Conservation (phyloP, 805 yeast species). For the Yamadazyma paraphyllophila region DNA sequence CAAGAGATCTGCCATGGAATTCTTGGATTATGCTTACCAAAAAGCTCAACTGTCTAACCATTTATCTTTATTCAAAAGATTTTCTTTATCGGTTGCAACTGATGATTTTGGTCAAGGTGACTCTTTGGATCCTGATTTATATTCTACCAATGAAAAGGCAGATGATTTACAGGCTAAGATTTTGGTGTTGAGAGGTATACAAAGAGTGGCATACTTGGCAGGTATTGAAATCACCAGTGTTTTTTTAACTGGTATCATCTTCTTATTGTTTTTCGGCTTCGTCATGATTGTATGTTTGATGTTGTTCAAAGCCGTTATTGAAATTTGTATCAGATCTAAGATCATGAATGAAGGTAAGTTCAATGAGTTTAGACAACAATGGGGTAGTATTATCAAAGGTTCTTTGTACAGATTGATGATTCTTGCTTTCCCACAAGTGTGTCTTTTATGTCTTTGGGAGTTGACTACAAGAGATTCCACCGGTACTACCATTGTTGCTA, state of each 20-base stretch:
- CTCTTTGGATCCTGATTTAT: constrained; percentile 45
- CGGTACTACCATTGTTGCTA: constrained; percentile 80
- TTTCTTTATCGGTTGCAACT: constrained; percentile 30
- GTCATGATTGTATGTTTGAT: constrained; percentile 54
- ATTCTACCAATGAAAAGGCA: constrained; percentile 71
- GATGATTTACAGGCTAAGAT: constrained; percentile 61
- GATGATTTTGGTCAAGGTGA: constrained; percentile 47
- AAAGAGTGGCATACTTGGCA: constrained; percentile 84
- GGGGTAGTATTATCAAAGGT: constrained; percentile 86
- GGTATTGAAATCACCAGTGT: constrained; percentile 82
- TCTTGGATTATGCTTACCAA: constrained; percentile 12
- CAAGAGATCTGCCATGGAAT: constrained; percentile 25
- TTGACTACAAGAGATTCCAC: constrained; percentile 78
- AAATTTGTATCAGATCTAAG: constrained; percentile 56
- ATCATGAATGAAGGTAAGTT: constrained; percentile 64
- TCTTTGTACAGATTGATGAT: constrained; percentile 78
- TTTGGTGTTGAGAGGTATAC: constrained; percentile 83
- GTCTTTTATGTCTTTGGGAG: constrained; percentile 85
- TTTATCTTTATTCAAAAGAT: constrained; percentile 15
- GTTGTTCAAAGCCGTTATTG: constrained; percentile 68
- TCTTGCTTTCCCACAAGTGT: constrained; percentile 84
- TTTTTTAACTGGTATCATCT: constrained; percentile 82
- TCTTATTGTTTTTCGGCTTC: constrained; percentile 75
- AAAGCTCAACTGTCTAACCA: constrained; percentile 13
- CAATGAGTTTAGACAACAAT: constrained; percentile 73